These are phyloP conservation scores for Mesembryanthemum crystallinum DNA, from an alignment of 148 eudicot genomes.

Conservation along the genomic window DNA sequence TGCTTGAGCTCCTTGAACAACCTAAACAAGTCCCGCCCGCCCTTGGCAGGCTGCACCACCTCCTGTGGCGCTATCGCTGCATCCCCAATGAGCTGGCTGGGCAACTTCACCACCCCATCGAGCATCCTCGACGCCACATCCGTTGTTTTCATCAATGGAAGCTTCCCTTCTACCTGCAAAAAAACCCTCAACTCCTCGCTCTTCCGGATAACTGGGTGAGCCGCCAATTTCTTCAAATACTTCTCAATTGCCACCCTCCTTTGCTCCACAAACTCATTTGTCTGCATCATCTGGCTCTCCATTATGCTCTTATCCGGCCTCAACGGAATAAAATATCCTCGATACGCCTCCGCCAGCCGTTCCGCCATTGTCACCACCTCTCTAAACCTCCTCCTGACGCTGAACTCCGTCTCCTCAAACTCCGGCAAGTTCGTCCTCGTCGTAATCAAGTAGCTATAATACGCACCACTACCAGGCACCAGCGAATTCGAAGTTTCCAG, in stretches of 20 bases:
- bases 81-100: conserved; percentile 75
- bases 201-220: conserved; percentile 58
- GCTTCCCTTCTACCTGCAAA: conserved; percentile 70
- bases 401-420: conserved; percentile 52
- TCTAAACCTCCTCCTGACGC: conserved; percentile 70
- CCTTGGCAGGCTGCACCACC: conserved; percentile 75
- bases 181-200: conserved; percentile 92
- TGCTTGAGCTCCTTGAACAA: conserved; percentile 86
- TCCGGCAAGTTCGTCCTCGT: conserved; percentile 64
- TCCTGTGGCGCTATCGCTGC: conserved; percentile 51
- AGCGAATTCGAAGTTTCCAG: conserved; percentile 59
- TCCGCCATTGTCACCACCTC: conserved; percentile 80
- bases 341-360: conserved; percentile 54
- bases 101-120: conserved; percentile 79
- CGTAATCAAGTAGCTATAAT: conserved; percentile 60
- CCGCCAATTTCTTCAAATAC: conserved; percentile 60
- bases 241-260: conserved; percentile 75
- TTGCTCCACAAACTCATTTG: conserved; percentile 89
- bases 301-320: conserved; percentile 81
- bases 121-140: conserved; percentile 80
- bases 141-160: conserved; percentile 52
- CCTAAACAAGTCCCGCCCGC: conserved; percentile 85
- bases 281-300: conserved; percentile 92
- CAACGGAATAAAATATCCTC: conserved; percentile 75
- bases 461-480: conserved; percentile 62